Percentiles rank a stretch among this genome's conserved stretches.
phyloP scores from a whole-genome alignment of 805 yeast species.

The Metschnikowia amazonensis region DNA sequence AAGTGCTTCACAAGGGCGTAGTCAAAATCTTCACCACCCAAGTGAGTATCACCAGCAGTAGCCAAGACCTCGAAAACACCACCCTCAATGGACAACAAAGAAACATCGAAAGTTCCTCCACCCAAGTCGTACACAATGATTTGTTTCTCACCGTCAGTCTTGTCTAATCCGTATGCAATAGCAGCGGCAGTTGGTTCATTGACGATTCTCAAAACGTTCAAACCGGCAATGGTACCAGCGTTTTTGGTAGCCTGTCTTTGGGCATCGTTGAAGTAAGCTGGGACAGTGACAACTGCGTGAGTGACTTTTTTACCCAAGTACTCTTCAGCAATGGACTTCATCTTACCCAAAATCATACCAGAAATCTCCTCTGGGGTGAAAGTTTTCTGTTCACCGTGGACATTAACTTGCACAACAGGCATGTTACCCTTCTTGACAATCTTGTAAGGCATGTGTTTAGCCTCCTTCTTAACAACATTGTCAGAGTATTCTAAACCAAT shows the following conservation, averaged over 20 bases:
- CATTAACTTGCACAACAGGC: constrained; percentile 79
- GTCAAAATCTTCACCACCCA: constrained; percentile 24
- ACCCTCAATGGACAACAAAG: constrained; percentile 22
- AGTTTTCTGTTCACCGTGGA: constrained; percentile 77
- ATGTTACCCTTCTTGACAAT: constrained; percentile 69
- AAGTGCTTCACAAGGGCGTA: constrained; percentile 20
- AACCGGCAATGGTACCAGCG: constrained; percentile 22
- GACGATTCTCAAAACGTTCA: constrained; percentile 22
- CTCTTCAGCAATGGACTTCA: constrained; percentile 48
- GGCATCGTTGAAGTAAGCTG: constrained; percentile 23
- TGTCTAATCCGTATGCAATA: constrained; percentile 30
- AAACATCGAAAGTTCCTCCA: constrained; percentile 24
- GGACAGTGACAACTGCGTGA: constrained; percentile 22
- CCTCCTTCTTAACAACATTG: constrained; percentile 46
- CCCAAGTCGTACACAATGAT: constrained; percentile 23
- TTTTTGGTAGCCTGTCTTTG: constrained; percentile 23
- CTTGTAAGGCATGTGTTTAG: constrained; percentile 85
- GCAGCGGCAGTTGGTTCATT: constrained; percentile 24
- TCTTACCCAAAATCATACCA: constrained; percentile 85
- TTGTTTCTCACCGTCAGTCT: constrained; percentile 21
- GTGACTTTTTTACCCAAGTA: constrained; percentile 22
- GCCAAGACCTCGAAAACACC: constrained; percentile 24
- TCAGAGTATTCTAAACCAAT: constrained; percentile 70
- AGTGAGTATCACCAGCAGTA: constrained; percentile 39
- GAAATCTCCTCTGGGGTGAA: constrained; percentile 95